phyloP scores from a whole-genome alignment of 1,284 basidiomycete genomes.

The Rhodotorula sp. region DNA sequence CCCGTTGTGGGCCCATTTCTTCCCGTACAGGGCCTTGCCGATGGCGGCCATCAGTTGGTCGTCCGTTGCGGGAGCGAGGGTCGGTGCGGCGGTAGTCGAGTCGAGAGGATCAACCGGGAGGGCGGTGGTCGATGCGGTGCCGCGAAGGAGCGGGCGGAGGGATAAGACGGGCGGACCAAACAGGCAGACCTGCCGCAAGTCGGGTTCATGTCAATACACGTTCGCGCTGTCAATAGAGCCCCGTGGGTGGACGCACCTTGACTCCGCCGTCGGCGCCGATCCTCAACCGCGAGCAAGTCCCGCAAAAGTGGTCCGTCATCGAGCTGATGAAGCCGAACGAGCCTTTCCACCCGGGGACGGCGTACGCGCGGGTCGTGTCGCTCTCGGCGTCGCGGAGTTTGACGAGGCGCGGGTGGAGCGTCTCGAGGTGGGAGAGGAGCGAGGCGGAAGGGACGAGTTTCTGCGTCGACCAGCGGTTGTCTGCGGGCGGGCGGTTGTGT shows the following conservation, averaged over 20 bases:
- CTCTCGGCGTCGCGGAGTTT: slow-evolving; percentile 63
- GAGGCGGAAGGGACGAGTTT: slow-evolving; percentile 76
- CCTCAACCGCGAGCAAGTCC: slow-evolving; percentile 76
- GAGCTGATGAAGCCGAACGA: slow-evolving; percentile 84
- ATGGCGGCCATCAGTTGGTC: slow-evolving; percentile 64
- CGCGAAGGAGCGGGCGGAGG: slow-evolving; percentile 69
- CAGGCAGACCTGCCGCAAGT: slow-evolving; percentile 65
- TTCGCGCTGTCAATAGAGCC: background rate
- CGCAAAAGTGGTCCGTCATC: slow-evolving; percentile 90
- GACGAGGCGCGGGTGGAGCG: slow-evolving; percentile 45
- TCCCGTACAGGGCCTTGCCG: slow-evolving; percentile 65
- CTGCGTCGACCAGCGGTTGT: slow-evolving; percentile 77
- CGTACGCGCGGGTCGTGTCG: slow-evolving; percentile 77
- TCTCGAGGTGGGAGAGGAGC: slow-evolving; percentile 58
- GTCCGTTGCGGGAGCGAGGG: slow-evolving; percentile 54
- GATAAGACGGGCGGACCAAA: slow-evolving; percentile 83
- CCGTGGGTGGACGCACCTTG: slow-evolving; percentile 59
- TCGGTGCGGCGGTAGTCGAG: slow-evolving; percentile 52
- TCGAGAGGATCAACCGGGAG: background rate
- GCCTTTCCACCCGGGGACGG: slow-evolving; percentile 68
- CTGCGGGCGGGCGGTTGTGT: too few relatives aligned
- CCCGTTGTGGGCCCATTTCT: slow-evolving; percentile 79
- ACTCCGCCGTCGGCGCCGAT: slow-evolving; percentile 86
- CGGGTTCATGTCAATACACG: background rate
- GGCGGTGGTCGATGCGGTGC: background rate